Evolutionary conservation across 495 filamentous ascomycete species (phyloP), one percentile per base, ranked within the genome.

Genomic region (Penicillium chermesinum): DNA sequence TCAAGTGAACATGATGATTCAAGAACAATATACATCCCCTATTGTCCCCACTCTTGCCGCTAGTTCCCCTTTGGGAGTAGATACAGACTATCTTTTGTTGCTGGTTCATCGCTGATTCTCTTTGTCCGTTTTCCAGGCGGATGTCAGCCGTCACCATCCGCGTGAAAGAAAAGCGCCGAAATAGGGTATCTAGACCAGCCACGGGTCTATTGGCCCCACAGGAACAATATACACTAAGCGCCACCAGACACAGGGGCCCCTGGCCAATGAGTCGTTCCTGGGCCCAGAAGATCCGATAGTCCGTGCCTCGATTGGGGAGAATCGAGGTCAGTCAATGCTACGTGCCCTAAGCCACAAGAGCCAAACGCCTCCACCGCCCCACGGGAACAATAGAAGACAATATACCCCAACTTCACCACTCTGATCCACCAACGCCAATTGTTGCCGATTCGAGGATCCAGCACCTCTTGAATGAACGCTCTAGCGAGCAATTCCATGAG

Each of bases 391-490:
- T n/a, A 4, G 18, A 39, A 13, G 30, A 36, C 41, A 32, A 38
- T 41, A 34, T 41, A 52, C 42, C 38, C 40, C 48, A n/a, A 36
- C 38, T 40, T 40, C 38, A 13, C n/a, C 38, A 40, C n/a, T n/a
- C n/a, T n/a, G 14, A 40, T 13, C 15, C 6, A 5, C 35, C 35
- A 37, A 14, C 35, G n/a, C n/a, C n/a, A n/a, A n/a, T n/a, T n/a
- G n/a, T n/a, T n/a, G n/a, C n/a, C n/a, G n/a, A n/a, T n/a, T n/a
- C n/a, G n/a, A n/a, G n/a, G n/a, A n/a, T n/a, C n/a, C n/a, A n/a
- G n/a, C n/a, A n/a, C n/a, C 4, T 30, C 25, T 30, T 30, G 25
- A 30, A 30, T 13, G 18, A 19, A 12, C 13, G 2, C 9, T 27
- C 20, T 22, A 34, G 13, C 1, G 27, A 32, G 15, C 19, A 36